Evolutionary conservation across 345 rosid genomes (phyloP), one percentile per base, ranked within the genome.

Genomic region (Mercurialis annua): DNA sequence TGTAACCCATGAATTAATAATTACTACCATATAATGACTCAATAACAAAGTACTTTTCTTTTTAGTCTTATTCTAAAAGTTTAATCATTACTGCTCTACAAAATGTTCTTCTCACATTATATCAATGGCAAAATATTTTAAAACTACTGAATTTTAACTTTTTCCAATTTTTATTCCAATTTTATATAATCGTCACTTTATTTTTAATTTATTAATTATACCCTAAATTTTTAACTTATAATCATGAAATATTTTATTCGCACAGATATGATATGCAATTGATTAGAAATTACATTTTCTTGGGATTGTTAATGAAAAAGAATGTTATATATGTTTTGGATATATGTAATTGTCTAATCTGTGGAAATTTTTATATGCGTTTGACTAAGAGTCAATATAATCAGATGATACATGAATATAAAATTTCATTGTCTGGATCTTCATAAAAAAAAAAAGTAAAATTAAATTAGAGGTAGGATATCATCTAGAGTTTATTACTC

Each of bases 121-220:
- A 31, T 23, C 38, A 27, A 29, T 8, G 12, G 10, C 43, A n/a
- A 43, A 50, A 11, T 14, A 54, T 43, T 1, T 15, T 31, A 68
- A 68, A 47, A 43, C 64, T 78, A 71, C 78, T 30, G 6, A 23
- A 58, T 38, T 33, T 30, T 20, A 52, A 51, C 66, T 63, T 69
- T 64, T 57, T 2, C n/a, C 46, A 27, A 56, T 59, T 53, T 68
- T 60, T 20, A 9, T 46, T 44, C 2, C 2, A 21, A 0, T 27
- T 21, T 50, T 21, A 7, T 9, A 20, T 50, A 6, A 14, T 50
- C n/a, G 29, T 31, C 4, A 1, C 0, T 56, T 30, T 4, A 51
- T 29, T 56, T 56, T 5, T 14, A 17, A 23, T 27, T 6, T 4
- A 10, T 23, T 24, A 24, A 53, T 23, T 14, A 23, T 24, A 72